A percentile compares a stretch with the other conserved stretches of the same genome.
phyloP scores from a whole-genome alignment of 352 stramenopile genomes.

The Pythium inflatum region DNA sequence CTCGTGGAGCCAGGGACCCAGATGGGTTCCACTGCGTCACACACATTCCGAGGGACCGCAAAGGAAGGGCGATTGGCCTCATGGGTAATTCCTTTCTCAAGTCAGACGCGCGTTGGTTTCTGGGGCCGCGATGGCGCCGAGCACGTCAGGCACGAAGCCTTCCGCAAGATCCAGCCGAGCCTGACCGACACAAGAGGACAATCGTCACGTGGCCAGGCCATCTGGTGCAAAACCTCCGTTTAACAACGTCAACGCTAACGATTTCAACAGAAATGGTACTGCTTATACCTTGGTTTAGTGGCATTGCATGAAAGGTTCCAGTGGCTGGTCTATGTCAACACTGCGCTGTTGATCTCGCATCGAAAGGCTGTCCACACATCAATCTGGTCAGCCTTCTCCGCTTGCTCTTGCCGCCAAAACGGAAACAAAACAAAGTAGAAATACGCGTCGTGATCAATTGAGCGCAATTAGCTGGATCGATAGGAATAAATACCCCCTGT shows the following conservation, averaged over 20 bases:
- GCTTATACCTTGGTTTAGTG: neutral
- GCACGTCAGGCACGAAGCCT: neutral
- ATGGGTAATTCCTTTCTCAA: no score
- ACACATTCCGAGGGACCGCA: no score
- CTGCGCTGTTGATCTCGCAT: neutral
- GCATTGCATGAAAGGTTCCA: neutral
- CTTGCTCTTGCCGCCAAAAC: no score
- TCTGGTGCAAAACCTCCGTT: neutral
- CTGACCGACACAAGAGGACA: conserved; percentile 3
- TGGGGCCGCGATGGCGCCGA: no score
- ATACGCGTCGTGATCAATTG: neutral
- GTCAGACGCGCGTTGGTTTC: no score
- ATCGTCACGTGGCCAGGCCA: neutral
- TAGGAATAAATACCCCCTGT: neutral
- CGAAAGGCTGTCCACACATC: neutral
- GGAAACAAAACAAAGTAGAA: neutral
- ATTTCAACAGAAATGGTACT: neutral
- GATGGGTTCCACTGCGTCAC: no score
- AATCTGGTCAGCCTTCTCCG: no score
- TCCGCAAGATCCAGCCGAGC: neutral
- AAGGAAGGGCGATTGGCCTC: no score
- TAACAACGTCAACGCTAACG: neutral
- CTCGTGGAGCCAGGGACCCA: no score
- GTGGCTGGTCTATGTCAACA: neutral
- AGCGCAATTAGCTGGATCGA: neutral